Base-by-base conservation (phyloP, 495 filamentous ascomycete species). In the Penicillium roqueforti region DNA sequence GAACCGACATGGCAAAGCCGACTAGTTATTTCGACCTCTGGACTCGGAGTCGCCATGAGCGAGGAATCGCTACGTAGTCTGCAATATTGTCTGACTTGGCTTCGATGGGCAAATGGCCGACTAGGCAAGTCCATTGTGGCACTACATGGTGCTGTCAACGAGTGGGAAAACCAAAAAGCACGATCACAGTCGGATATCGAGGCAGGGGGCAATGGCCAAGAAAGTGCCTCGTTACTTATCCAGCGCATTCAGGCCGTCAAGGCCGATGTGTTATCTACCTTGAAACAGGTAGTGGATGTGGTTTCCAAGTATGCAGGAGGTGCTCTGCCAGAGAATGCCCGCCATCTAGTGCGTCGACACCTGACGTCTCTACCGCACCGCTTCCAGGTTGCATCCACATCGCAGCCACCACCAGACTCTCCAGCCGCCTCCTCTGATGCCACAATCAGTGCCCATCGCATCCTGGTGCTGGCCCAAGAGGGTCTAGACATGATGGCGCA, bases 401-500 rank as follows among this genome's bases (percentile, higher is more conserved):
- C 75, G 3, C 61, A 70, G 49, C 66, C 73, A 14, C 67, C 76
- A n/a, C 70, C 73, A 0, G 71, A 73, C 16, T 66, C 71, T 7
- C 43, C 66, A 1, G 61, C 59, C 8, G 60, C 69, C 1, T 56
- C 68, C 4, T 73, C 78, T 41, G 69, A 81, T 57, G 70, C 68
- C 23, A 71, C 70, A 8, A 62, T 76, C 23, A 74, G 78, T 18
- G 88, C 88, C 3, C 81, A 87, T 54, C 73, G 84, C 14, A 89
- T 91, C 31, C 60, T 96, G 10, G 83, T 91, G 0, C 80, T 97
- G 28, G 91, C 90, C 2, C 87, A 86, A 54, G 91, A 96, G 66
- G 88, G 89, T 3, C 77, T 97, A 20, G 88, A 95, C 57, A 92
- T 95, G 81, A 87, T 96, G 79, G 76, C 80, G 0, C 87, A 95